Evolutionary conservation across 164 flowering plant genomes (phyloP).

Genomic region (Amborella trichopoda): DNA sequence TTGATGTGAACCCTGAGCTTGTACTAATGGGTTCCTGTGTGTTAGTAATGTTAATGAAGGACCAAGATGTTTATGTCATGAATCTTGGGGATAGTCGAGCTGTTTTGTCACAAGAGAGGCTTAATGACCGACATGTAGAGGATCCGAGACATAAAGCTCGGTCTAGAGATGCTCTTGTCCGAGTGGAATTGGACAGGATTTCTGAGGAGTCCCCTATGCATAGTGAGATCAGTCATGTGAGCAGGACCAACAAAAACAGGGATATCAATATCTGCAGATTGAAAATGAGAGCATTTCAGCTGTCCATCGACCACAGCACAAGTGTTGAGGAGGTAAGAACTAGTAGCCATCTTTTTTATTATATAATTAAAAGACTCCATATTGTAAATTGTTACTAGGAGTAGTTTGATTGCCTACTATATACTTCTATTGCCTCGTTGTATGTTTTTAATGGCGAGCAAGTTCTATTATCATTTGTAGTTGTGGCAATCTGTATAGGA

Average conservation of each 20-base stretch:
- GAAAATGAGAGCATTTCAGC: conserved; percentile 54
- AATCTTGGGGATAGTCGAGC: conserved; percentile 65
- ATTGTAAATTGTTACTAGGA: too few species aligned
- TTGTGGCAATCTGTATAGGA: too few species aligned
- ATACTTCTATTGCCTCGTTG: too few species aligned
- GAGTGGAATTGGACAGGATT: conserved; percentile 51
- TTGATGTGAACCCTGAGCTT: conserved; percentile 49
- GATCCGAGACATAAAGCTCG: conserved; percentile 31
- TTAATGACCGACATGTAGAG: conserved; percentile 31
- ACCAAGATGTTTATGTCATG: conserved; percentile 66
- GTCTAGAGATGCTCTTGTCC: conserved; percentile 46
- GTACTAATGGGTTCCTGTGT: conserved; percentile 69
- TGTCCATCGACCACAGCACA: conserved; percentile 61
- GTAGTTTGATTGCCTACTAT: too few species aligned
- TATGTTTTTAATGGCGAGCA: too few species aligned
- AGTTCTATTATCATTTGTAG: too few species aligned
- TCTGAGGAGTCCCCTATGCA: conserved; percentile 55
- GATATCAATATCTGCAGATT: conserved; percentile 35
- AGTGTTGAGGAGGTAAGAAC: conserved; percentile 41
- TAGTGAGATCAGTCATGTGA: conserved; percentile 24
- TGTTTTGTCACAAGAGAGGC: conserved; percentile 47
- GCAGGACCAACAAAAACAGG: conserved; percentile 26
- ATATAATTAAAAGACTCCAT: too few species aligned
- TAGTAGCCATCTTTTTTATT: too few species aligned
- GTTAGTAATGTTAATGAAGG: conserved; percentile 62